Conservation (phyloP, 768 basidiomycete species). For the Hericium erinaceus region DNA sequence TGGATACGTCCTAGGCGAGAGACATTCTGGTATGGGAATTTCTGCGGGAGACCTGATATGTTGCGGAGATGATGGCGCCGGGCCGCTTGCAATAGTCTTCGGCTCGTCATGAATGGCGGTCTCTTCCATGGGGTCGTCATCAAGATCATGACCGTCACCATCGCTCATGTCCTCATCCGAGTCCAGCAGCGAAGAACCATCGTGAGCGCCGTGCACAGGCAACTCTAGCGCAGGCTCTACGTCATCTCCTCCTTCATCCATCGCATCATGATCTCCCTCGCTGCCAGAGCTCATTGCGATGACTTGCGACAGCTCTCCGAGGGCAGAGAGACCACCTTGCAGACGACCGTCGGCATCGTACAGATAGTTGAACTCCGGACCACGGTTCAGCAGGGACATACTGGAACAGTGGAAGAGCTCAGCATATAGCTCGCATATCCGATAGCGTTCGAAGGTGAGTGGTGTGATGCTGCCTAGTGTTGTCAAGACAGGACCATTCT, state of each 20-base stretch:
- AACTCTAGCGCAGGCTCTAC: constrained; percentile 58
- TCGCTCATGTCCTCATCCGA: constrained; percentile 75
- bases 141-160: constrained; percentile 58
- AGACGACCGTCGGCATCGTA: constrained; percentile 81
- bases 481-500: constrained; percentile 64
- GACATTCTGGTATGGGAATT: neutral
- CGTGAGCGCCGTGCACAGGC: constrained; percentile 49
- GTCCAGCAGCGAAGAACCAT: constrained; percentile 41
- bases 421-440: constrained; percentile 94
- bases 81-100: constrained; percentile 5
- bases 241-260: constrained; percentile 52
- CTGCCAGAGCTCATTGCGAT: constrained; percentile 57
- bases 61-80: constrained; percentile 2
- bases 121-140: constrained; percentile 78
- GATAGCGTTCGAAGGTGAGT: constrained; percentile 89
- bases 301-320: constrained; percentile 83
- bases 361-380: constrained; percentile 52
- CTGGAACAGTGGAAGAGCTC: constrained; percentile 97
- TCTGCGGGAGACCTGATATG: constrained; percentile 12
- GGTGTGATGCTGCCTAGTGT: constrained; percentile 70
- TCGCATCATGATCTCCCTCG: constrained; percentile 42
- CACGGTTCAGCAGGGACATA: constrained; percentile 90
- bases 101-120: constrained; percentile 68
- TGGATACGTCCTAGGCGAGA: neutral
- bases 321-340: constrained; percentile 73